These are phyloP conservation scores for Pharus latifolius DNA, from an alignment of 176 grass and related monocot genomes.

Conservation along the genomic window DNA sequence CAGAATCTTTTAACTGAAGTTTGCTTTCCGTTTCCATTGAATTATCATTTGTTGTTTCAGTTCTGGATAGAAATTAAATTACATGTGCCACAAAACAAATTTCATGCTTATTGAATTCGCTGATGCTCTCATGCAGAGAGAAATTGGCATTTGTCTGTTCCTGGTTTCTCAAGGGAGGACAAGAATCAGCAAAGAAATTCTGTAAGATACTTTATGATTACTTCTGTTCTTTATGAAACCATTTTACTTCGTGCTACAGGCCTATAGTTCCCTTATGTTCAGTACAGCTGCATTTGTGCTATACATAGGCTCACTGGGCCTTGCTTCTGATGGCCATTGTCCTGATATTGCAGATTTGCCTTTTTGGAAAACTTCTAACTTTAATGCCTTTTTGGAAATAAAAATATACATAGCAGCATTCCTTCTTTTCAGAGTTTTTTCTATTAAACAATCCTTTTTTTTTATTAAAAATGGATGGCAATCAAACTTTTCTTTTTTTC, in stretches of 20 bases:
- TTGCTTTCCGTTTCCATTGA: neutral
- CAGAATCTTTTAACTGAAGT: neutral
- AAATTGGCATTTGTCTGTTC: slow-evolving; percentile 79
- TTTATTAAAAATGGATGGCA: too few species aligned
- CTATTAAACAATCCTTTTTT: too few species aligned
- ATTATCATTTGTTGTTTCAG: too few species aligned
- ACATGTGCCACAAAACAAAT: neutral
- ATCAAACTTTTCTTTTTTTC: too few species aligned
- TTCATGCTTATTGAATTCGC: slow-evolving; percentile 8
- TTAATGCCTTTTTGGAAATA: too few species aligned
- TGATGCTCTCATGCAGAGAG: slow-evolving; percentile 44
- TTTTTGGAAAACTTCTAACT: too few species aligned
- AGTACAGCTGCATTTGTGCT: neutral
- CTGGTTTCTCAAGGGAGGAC: slow-evolving; percentile 85
- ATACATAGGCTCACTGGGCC: neutral
- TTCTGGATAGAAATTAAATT: too few species aligned
- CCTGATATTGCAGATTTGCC: neutral
- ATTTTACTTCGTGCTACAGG: neutral
- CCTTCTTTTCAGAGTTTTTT: too few species aligned
- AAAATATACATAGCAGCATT: too few species aligned
- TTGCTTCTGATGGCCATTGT: neutral
- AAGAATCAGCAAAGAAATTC: slow-evolving; percentile 61
- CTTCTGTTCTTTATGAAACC: neutral
- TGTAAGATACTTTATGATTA: slow-evolving; percentile 45
- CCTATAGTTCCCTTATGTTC: neutral